Conservation (phyloP, 306 rosid genomes). For the Hippophae tibetana region DNA sequence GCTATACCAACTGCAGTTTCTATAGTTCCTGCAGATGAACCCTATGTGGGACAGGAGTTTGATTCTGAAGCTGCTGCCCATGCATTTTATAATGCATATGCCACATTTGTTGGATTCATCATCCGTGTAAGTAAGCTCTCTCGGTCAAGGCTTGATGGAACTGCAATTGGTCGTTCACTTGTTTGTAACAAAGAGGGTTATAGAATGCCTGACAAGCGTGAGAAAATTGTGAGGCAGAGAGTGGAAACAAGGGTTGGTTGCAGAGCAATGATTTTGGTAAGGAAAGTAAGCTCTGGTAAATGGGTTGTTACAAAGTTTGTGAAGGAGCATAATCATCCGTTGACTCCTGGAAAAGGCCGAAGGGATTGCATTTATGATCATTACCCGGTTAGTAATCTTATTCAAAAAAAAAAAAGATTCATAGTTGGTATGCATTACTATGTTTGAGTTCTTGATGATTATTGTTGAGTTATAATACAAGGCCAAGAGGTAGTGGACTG, state of each 20-base stretch:
- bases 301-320: slow-evolving; percentile 28
- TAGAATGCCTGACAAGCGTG: slow-evolving; percentile 22
- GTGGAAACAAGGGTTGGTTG: slow-evolving; percentile 29
- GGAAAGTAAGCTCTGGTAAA: slow-evolving; percentile 19
- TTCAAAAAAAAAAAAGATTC: no score
- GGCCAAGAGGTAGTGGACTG: no score
- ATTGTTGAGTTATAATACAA: no score
- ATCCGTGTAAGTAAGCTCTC: slow-evolving; percentile 24
- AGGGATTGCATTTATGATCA: slow-evolving; percentile 10
- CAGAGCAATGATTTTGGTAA: slow-evolving; percentile 26
- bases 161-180: slow-evolving; percentile 20
- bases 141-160: slow-evolving; percentile 27
- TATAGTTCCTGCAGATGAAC: slow-evolving; percentile 13
- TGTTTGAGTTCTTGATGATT: no score
- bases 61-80: slow-evolving; percentile 22
- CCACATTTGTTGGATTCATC: slow-evolving; percentile 23
- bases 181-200: slow-evolving; percentile 42
- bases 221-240: slow-evolving; percentile 20
- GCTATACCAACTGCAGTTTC: not conserved
- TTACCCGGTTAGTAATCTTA: slow-evolving; percentile 16
- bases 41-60: slow-evolving; percentile 32
- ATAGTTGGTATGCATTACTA: no score
- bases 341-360: slow-evolving; percentile 10
- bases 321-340: slow-evolving; percentile 29
- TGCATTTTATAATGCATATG: slow-evolving; percentile 27